A percentile compares a stretch with the other conserved stretches of the same genome.
Conservation (phyloP, 2,329 filamentous ascomycete species). For the Trichoderma sp. region DNA sequence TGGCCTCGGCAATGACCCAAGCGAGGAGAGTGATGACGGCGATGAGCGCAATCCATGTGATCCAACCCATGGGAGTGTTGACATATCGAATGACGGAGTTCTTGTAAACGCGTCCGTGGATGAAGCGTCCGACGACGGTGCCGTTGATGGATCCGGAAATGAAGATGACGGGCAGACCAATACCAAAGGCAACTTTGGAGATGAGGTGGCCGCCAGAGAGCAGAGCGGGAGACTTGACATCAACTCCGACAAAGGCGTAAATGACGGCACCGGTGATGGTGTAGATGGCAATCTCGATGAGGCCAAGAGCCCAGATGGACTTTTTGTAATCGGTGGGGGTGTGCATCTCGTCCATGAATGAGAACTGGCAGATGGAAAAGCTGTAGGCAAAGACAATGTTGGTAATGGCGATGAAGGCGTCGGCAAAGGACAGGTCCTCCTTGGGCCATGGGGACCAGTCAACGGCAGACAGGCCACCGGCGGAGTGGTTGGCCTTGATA, state of each 20-base stretch:
- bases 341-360: slow-evolving; percentile 58
- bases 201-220: slow-evolving; percentile 61
- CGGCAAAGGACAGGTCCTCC: slow-evolving; percentile 49
- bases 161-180: slow-evolving; percentile 72
- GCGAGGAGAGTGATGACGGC: slow-evolving; percentile 59
- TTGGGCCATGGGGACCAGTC: slow-evolving; percentile 51
- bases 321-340: slow-evolving; percentile 50
- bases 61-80: slow-evolving; percentile 52
- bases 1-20: slow-evolving; percentile 70
- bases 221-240: slow-evolving; percentile 67
- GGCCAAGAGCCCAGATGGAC: slow-evolving; percentile 63
- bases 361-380: slow-evolving; percentile 54
- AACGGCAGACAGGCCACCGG: slow-evolving; percentile 38
- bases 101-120: slow-evolving; percentile 49
- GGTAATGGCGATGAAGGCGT: slow-evolving; percentile 61
- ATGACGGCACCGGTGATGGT: slow-evolving; percentile 66
- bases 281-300: slow-evolving; percentile 65
- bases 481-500: slow-evolving; percentile 40
- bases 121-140: slow-evolving; percentile 48
- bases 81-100: slow-evolving; percentile 48
- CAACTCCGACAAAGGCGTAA: slow-evolving; percentile 67
- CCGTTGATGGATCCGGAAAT: slow-evolving; percentile 72
- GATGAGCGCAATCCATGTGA: slow-evolving; percentile 61
- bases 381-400: slow-evolving; percentile 75
- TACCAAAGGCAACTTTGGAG: slow-evolving; percentile 68